Evolutionary conservation across 2,329 filamentous ascomycete species (phyloP), one percentile per base, ranked within the genome.

Genomic region (Cercospora nicotianae): DNA sequence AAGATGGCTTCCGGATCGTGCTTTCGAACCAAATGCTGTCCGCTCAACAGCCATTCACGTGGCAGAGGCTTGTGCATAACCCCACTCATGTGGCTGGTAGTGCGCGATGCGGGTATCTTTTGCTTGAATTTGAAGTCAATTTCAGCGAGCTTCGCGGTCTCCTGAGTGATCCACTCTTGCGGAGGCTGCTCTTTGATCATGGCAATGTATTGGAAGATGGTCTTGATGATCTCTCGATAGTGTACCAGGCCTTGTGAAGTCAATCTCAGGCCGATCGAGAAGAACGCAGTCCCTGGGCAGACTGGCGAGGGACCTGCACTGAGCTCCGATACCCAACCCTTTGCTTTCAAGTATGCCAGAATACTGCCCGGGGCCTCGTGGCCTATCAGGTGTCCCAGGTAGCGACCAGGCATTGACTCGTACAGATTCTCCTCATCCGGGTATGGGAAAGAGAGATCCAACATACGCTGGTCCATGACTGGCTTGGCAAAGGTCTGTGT

Each of bases 61-160:
- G 93, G 93, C 55, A 96, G 83, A 1, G 91, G 91, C 79, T 91
- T 93, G 78, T 98, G 95, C 95, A 99, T 98, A 18, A 93, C 87
- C 18, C 90, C 89, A 76, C 91, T 93, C 71, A 93, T 88, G 68
- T 87, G 89, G 82, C 93, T 97, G 0, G 93, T 95, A 75, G 97
- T 98, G 30, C 91, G 88, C 77, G 91, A 95, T 1, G 94, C 93
- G 1, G 92, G 92, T 2, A 89, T 92, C 83, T 98, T 98, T 78
- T 98, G 92, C 80, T 90, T 92, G 81, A 96, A 99, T 72, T 91
- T 92, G 84, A 99, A 99, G 73, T 96, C 91, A 12, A 98, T 92
- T 72, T 98, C 94, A 55, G 91, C 90, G 81, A 98, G 89, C 39
- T 90, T 89, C 79, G 93, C 94, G 79, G 95, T 91, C 80, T 99